A percentile compares a stretch with the other conserved stretches of the same genome.
phyloP scores from a whole-genome alignment of 352 stramenopile genomes.

The Globisporangium nunn region DNA sequence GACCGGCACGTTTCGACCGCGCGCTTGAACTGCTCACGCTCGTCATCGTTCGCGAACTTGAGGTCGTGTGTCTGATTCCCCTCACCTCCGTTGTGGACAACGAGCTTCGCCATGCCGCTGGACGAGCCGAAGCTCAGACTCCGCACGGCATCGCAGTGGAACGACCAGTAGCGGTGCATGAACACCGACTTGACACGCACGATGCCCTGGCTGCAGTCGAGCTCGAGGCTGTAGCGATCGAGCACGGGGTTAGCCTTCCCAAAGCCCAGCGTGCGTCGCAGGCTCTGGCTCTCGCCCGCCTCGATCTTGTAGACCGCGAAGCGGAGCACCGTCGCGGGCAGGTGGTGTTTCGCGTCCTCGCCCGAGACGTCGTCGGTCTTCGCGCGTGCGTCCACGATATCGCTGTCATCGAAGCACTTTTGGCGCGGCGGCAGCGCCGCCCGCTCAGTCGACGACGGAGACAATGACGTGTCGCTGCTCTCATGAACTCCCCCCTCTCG shows the following conservation, averaged over 20 bases:
- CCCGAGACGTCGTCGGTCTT: constrained; percentile 22
- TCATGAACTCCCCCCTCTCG: not conserved
- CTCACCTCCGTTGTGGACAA: constrained; percentile 50
- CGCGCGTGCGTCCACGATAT: constrained; percentile 58
- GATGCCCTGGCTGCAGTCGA: constrained; percentile 63
- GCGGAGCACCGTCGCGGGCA: constrained; percentile 56
- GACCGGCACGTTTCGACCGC: constrained; percentile 47
- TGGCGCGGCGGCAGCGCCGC: constrained; percentile 9
- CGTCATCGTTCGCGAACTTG: constrained; percentile 68
- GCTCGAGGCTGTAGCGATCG: constrained; percentile 72
- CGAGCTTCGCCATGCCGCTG: constrained; percentile 32
- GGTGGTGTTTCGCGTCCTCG: constrained; percentile 24
- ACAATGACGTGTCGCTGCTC: constrained; percentile 4
- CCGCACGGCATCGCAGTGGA: constrained; percentile 64
- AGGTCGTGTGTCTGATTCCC: constrained; percentile 54
- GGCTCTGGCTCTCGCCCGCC: constrained; percentile 42
- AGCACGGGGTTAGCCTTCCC: constrained; percentile 60
- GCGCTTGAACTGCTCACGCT: constrained; percentile 56
- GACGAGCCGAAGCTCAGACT: constrained; percentile 32
- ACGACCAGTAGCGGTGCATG: constrained; percentile 77
- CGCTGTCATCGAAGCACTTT: constrained; percentile 78
- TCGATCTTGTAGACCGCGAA: constrained; percentile 75
- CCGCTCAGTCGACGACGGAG: not conserved
- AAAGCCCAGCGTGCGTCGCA: constrained; percentile 60
- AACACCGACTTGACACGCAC: constrained; percentile 78